A percentile compares a stretch with the other conserved stretches of the same genome.
Conservation (phyloP, 345 rosid genomes). For the Pugionium cornutum region DNA sequence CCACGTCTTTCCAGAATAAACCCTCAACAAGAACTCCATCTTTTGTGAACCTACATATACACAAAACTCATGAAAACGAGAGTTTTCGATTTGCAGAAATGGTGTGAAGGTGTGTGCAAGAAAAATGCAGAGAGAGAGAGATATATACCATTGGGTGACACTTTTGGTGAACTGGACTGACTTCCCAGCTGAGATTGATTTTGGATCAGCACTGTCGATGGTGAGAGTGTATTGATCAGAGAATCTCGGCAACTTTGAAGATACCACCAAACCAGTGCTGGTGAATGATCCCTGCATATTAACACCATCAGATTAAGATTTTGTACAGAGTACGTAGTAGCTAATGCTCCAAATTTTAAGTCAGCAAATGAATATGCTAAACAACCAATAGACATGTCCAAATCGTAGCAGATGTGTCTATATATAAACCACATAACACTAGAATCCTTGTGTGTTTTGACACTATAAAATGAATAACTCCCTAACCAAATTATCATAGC, state of each 20-base stretch:
- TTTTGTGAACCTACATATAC: conserved; percentile 71
- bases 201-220: conserved; percentile 86
- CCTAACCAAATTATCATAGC: neutral
- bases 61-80: too few species aligned
- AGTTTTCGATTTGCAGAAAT: too few species aligned
- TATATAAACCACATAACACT: too few species aligned
- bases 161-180: conserved; percentile 77
- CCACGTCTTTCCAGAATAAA: conserved; percentile 90
- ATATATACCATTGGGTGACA: conserved; percentile 76
- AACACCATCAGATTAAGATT: neutral
- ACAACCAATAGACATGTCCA: too few species aligned
- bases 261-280: conserved; percentile 86
- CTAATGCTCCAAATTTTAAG: too few species aligned
- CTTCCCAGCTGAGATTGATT: conserved; percentile 85
- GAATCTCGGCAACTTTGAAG: conserved; percentile 92
- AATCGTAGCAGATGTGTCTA: neutral
- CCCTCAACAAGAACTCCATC: conserved; percentile 93
- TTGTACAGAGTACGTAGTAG: neutral
- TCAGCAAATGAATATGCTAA: neutral
- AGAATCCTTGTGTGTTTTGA: too few species aligned
- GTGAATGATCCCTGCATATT: conserved; percentile 75
- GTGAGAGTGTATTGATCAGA: conserved; percentile 80
- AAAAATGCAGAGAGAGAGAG: conserved; percentile 31
- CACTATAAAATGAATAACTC: neutral
- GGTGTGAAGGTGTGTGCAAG: neutral